Evolutionary conservation across 495 filamentous ascomycete genomes (phyloP).

Genomic region (Penicillium simplicissimum): DNA sequence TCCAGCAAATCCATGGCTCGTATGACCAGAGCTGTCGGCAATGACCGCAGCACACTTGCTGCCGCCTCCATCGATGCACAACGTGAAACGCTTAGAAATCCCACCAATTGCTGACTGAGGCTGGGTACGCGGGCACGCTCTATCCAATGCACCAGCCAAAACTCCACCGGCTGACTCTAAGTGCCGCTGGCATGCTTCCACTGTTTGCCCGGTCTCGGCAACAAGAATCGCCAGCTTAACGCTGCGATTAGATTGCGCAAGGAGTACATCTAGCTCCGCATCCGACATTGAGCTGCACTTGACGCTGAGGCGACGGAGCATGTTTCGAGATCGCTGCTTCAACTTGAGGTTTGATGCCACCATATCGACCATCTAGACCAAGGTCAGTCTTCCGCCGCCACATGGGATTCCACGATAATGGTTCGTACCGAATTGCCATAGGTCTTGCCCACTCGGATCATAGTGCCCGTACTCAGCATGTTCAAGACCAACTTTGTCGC

Average conservation of each 20-base stretch:
- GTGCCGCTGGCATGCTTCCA: conserved; percentile 21
- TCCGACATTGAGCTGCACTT: conserved; percentile 24
- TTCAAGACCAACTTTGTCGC: conserved; percentile 43
- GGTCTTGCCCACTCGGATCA: conserved; percentile 43
- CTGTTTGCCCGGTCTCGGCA: conserved; percentile 27
- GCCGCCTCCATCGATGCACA: conserved; percentile 44
- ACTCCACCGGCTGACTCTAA: conserved; percentile 30
- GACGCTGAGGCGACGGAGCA: conserved; percentile 30
- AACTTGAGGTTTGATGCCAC: conserved; percentile 42
- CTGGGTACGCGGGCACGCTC: not conserved
- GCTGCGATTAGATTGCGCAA: conserved; percentile 27
- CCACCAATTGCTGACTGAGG: not conserved
- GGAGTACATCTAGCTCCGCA: conserved; percentile 29
- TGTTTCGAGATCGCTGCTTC: conserved; percentile 38
- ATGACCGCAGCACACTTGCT: conserved; percentile 39
- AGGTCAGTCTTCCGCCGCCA: not conserved
- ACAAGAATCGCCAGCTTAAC: conserved; percentile 40
- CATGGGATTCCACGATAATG: not conserved
- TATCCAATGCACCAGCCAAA: conserved; percentile 27
- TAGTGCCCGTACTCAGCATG: conserved; percentile 43
- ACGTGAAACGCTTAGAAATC: conserved; percentile 10
- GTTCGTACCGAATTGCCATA: conserved; percentile 41
- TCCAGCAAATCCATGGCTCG: conserved; percentile 29
- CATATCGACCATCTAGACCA: conserved; percentile 39
- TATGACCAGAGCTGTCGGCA: conserved; percentile 14